Percentiles rank a stretch among this genome's conserved stretches.
Evolutionary conservation across 208 protist species (phyloP).

Genomic region (Herpetomonas tarakana): DNA sequence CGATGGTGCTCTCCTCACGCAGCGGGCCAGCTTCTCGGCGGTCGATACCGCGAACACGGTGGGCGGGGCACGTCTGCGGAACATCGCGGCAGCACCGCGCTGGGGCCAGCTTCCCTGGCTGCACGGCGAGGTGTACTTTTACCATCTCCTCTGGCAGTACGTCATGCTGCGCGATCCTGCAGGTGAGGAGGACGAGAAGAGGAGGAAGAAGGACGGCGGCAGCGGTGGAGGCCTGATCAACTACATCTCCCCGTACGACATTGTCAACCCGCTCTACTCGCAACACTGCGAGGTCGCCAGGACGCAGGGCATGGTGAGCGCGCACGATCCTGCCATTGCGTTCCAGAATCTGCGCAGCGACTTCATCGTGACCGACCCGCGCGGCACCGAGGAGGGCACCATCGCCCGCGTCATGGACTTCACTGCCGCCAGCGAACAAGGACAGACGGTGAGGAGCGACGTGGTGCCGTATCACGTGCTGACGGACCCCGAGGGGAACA

Average conservation of each 20-base stretch:
- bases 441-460: neutral
- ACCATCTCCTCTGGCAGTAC: constrained; percentile 82
- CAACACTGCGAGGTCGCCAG: constrained; percentile 25
- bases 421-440: neutral
- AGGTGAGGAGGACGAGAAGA: constrained; percentile 5
- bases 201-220: neutral
- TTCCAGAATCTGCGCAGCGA: constrained; percentile 19
- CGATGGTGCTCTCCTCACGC: neutral
- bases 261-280: constrained; percentile 47
- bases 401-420: constrained; percentile 18
- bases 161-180: constrained; percentile 39
- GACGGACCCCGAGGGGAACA: constrained; percentile 15
- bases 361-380: constrained; percentile 14
- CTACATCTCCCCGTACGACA: constrained; percentile 51
- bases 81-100: constrained; percentile 28
- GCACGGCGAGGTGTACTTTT: constrained; percentile 89
- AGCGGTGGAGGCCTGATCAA: constrained; percentile 22
- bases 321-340: constrained; percentile 15
- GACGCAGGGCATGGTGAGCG: constrained; percentile 23
- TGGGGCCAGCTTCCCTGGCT: constrained; percentile 90
- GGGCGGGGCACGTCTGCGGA: neutral
- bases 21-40: too few relatives aligned
- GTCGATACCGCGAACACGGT: neutral
- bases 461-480: constrained; percentile 5
- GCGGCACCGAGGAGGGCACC: constrained; percentile 17